Conservation (phyloP, 805 yeast genomes). For the Teunomyces tritomae region DNA sequence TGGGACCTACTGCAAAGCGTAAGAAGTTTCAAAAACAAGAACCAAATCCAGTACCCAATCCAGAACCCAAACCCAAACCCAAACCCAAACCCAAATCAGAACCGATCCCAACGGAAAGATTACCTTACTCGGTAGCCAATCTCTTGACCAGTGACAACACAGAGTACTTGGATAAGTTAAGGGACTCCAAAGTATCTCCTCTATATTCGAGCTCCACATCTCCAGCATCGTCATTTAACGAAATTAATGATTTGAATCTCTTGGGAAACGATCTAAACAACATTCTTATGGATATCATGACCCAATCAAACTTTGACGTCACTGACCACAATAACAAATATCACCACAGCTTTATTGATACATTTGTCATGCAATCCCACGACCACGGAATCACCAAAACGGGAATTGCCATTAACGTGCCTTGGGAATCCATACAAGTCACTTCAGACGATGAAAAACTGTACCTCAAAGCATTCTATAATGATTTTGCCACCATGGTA, state of each 20-base stretch:
- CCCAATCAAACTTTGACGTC: slow-evolving; percentile 20
- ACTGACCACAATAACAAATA: not conserved
- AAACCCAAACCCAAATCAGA: not conserved
- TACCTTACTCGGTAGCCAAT: not conserved
- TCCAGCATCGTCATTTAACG: slow-evolving; percentile 5
- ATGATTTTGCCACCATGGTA: slow-evolving; percentile 32
- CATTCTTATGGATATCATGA: slow-evolving; percentile 35
- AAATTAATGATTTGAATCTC: slow-evolving; percentile 29
- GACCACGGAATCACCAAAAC: not conserved
- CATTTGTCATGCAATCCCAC: not conserved
- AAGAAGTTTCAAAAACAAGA: not conserved
- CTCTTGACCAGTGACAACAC: slow-evolving; percentile 2
- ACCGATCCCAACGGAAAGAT: not conserved
- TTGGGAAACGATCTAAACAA: slow-evolving; percentile 39
- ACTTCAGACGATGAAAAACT: slow-evolving; percentile 23
- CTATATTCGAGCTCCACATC: not conserved
- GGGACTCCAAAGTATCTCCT: not conserved
- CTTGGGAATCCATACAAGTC: slow-evolving; percentile 24
- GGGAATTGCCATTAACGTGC: slow-evolving; percentile 22
- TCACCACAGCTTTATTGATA: slow-evolving; percentile 1
- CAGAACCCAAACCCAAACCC: not conserved
- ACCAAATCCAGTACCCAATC: not conserved
- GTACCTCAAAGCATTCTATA: slow-evolving; percentile 34
- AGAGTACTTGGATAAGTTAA: not conserved
- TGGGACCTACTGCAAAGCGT: not conserved